These are phyloP conservation scores for Candida qinlingensis DNA, from an alignment of 805 yeast species.

Conservation along the genomic window DNA sequence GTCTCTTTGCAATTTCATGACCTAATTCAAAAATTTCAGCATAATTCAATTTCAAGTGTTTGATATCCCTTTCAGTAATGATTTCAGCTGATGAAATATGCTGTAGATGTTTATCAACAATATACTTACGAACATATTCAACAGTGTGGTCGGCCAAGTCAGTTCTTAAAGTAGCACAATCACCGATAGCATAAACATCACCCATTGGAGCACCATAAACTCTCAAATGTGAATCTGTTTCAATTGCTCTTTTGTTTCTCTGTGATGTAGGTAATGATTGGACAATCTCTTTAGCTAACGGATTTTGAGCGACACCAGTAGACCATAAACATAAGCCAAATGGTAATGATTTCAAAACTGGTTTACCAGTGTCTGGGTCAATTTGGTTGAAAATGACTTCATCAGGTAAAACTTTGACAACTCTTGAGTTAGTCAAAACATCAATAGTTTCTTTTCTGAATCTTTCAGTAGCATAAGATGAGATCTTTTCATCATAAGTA, in stretches of 20 bases:
- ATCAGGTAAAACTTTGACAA: slow-evolving; percentile 49
- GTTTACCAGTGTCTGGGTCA: slow-evolving; percentile 34
- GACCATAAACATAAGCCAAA: slow-evolving; percentile 73
- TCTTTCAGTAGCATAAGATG: slow-evolving; percentile 59
- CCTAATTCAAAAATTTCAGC: slow-evolving; percentile 46
- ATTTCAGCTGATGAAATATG: slow-evolving; percentile 30
- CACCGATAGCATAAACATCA: slow-evolving; percentile 69
- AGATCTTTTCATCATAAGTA: slow-evolving; percentile 61
- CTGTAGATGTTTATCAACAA: slow-evolving; percentile 36
- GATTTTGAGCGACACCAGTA: slow-evolving; percentile 67
- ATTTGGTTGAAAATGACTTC: slow-evolving; percentile 54
- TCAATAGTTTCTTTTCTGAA: slow-evolving; percentile 60
- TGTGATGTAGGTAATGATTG: slow-evolving; percentile 42
- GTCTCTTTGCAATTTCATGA: slow-evolving; percentile 40
- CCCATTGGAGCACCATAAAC: slow-evolving; percentile 65
- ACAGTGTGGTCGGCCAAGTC: slow-evolving; percentile 52
- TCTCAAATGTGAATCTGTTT: slow-evolving; percentile 67
- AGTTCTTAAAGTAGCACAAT: slow-evolving; percentile 62
- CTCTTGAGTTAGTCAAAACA: slow-evolving; percentile 59
- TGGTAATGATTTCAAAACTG: slow-evolving; percentile 43
- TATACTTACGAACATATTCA: slow-evolving; percentile 42
- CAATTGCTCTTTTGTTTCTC: slow-evolving; percentile 63
- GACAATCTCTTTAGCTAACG: slow-evolving; percentile 52
- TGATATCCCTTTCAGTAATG: slow-evolving; percentile 47
- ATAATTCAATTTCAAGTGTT: slow-evolving; percentile 40